phyloP scores from a whole-genome alignment of 768 basidiomycete species.

The Suillus luteus region DNA sequence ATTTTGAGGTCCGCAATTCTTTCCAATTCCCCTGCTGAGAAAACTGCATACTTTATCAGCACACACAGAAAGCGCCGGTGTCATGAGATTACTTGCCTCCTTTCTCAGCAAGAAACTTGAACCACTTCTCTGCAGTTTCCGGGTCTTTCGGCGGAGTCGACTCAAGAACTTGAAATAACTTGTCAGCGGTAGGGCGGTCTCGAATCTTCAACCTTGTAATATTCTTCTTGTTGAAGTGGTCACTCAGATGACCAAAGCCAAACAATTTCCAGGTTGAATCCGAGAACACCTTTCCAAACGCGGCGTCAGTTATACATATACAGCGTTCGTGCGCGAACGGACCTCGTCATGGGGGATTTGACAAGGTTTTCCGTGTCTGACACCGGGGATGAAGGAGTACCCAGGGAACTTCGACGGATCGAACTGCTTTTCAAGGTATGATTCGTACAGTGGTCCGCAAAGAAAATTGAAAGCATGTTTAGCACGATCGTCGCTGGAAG shows the following conservation, averaged over 20 bases:
- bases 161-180: constrained; percentile 56
- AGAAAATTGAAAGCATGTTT: constrained; percentile 63
- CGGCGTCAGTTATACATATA: neutral
- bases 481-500: constrained; percentile 35
- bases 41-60: constrained; percentile 42
- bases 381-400: constrained; percentile 75
- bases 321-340: neutral
- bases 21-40: constrained; percentile 51
- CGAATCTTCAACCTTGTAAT: constrained; percentile 58
- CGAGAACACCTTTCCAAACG: constrained; percentile 57
- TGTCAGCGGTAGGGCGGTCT: constrained; percentile 60
- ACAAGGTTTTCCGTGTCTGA: neutral
- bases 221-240: constrained; percentile 46
- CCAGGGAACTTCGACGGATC: constrained; percentile 50
- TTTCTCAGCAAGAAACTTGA: constrained; percentile 60
- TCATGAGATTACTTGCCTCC: constrained; percentile 38
- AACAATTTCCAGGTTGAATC: constrained; percentile 63
- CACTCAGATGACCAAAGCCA: constrained; percentile 67
- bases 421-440: neutral
- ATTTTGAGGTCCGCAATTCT: constrained; percentile 56
- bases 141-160: constrained; percentile 53
- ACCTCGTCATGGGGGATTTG: neutral
- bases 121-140: constrained; percentile 57
- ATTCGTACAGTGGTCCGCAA: neutral
- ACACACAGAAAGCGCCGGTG: neutral